Base-by-base conservation (phyloP, 2,329 filamentous ascomycete genomes). In the Phialophora macrospora region DNA sequence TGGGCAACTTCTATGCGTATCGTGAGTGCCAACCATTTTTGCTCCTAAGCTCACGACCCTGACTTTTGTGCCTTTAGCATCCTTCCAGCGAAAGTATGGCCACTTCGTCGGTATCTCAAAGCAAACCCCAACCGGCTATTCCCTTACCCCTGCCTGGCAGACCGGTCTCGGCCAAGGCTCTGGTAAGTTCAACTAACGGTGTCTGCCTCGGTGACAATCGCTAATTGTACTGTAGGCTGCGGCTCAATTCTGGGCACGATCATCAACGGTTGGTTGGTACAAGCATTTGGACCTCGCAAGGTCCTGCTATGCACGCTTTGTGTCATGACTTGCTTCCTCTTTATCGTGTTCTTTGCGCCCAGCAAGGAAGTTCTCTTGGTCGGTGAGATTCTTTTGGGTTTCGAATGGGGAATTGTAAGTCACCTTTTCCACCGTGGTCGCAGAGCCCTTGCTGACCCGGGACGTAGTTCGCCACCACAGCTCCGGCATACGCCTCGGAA, bases 231-330 rank as follows among this genome's bases (percentile, higher is more conserved):
- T 17, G 11, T 32, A 66, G 83, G 88, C 74, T 87, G 88, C 68
- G 86, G 81, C 61, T 86, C 90, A 71, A 82, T 81, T n/a, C 80
- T 83, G 59, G 75, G 83, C 6, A 83, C 83, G 1, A 85, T 83
- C 0, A 75, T 79, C 1, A 77, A 80, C 0, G 84, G 83, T 2
- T 86, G 83, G 83, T 75, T 75, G 65, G 64, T 80, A 49, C 77
- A 80, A 64, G 68, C 68, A 1, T 72, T 83, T 68, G 82, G 82
- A 58, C 83, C 84, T 65, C 78, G 81, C 28, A 81, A 81, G 63
- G 83, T 81, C 1, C 77, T 84, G 56, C 78, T 84, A 70, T 72
- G 76, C n/a, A 82, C 80, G 68, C 75, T 84, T 4, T 68, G 77
- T 12, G 70, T 81, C 41, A 76, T 84, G 60, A 78, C 76, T 24